phyloP scores from a whole-genome alignment of 768 basidiomycete species.

The Russula olivacea region DNA sequence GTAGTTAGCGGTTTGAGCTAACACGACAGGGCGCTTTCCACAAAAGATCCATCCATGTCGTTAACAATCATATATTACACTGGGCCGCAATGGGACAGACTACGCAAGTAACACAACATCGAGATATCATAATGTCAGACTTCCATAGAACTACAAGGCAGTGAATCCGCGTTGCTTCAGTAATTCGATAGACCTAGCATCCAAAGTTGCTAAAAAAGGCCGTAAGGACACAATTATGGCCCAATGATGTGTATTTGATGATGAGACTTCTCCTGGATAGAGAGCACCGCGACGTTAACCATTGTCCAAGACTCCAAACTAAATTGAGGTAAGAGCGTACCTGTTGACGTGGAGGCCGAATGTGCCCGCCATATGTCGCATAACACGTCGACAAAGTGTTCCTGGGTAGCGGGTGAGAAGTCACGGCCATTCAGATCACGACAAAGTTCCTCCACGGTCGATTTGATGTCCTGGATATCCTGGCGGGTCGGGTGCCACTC shows the following conservation, averaged over 20 bases:
- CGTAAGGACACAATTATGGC: neutral
- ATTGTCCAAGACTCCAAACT: neutral
- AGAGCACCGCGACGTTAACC: neutral
- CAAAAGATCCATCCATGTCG: too few relatives aligned
- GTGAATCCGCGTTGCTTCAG: neutral
- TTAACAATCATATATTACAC: too few relatives aligned
- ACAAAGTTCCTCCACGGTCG: slow-evolving; percentile 9
- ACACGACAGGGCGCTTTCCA: too few relatives aligned
- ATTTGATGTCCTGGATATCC: slow-evolving; percentile 4
- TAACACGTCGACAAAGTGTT: neutral
- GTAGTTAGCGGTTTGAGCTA: too few relatives aligned
- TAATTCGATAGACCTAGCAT: neutral
- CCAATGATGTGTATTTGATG: neutral
- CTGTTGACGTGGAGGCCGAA: neutral
- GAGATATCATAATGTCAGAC: too few relatives aligned
- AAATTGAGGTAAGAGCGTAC: neutral
- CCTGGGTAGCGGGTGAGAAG: neutral
- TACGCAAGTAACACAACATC: too few relatives aligned
- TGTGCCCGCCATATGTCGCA: neutral
- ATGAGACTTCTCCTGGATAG: neutral
- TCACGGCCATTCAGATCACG: neutral
- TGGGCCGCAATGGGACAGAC: too few relatives aligned
- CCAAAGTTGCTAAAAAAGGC: neutral
- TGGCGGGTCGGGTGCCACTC: neutral
- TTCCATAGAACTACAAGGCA: neutral